Conservation (phyloP, 345 rosid genomes). For the Rubroshorea leprosula region DNA sequence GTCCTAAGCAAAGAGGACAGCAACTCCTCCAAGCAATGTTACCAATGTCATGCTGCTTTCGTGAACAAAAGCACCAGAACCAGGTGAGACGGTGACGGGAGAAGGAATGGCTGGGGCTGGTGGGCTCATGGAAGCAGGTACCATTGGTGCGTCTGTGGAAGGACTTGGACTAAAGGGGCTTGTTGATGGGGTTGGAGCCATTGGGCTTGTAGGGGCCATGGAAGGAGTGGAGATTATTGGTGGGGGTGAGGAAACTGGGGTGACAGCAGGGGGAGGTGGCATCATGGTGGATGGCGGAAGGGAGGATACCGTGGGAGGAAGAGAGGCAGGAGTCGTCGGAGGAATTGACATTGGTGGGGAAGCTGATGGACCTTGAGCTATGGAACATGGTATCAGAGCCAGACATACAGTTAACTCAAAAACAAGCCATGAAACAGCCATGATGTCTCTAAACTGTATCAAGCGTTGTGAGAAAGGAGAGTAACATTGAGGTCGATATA, state of each 20-base stretch:
- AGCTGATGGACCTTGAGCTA: conserved; percentile 29
- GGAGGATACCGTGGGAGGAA: conserved; percentile 1
- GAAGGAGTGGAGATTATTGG: conserved; percentile 8
- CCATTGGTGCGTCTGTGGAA: not conserved
- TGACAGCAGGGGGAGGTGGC: not conserved
- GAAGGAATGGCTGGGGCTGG: not conserved
- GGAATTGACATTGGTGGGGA: conserved; percentile 20
- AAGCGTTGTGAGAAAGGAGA: not conserved
- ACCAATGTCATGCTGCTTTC: conserved; percentile 24
- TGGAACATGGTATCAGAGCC: conserved; percentile 14
- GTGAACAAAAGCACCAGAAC: conserved; percentile 23
- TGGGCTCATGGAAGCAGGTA: not conserved
- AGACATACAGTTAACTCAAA: conserved; percentile 15
- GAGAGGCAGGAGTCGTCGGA: not conserved
- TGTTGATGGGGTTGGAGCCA: not conserved
- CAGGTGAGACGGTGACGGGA: not conserved
- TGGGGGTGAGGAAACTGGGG: conserved; percentile 10
- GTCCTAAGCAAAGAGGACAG: conserved; percentile 29
- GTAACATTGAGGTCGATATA: conserved; percentile 17
- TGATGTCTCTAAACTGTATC: not conserved
- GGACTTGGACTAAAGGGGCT: conserved; percentile 4
- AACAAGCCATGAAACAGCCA: conserved; percentile 27
- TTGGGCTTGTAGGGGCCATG: conserved; percentile 10
- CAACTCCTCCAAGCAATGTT: conserved; percentile 31
- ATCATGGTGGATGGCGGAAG: conserved; percentile 2